Percentiles rank a stretch among this genome's conserved stretches.
Conservation (phyloP, 306 rosid genomes). For the Lathyrus oleraceus region DNA sequence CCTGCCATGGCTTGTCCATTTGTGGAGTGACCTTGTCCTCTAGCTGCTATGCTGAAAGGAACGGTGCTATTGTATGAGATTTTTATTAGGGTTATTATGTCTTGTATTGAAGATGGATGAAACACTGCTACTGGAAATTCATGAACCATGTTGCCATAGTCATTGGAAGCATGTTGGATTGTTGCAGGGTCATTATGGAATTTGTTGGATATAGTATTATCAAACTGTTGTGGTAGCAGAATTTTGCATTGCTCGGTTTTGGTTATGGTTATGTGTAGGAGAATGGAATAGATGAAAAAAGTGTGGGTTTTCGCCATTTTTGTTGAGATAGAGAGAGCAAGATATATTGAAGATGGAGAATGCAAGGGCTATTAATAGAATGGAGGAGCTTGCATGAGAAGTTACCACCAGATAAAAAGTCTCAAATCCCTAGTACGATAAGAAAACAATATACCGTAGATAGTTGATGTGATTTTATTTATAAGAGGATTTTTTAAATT, state of each 20-base stretch:
- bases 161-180: conserved; percentile 53
- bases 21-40: conserved; percentile 75
- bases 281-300: conserved; percentile 28
- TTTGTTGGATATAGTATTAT: conserved; percentile 9
- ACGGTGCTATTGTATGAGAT: conserved; percentile 41
- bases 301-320: conserved; percentile 46
- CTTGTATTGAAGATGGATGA: conserved; percentile 58
- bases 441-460: too few species aligned
- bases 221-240: conserved; percentile 28
- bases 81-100: conserved; percentile 46
- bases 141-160: conserved; percentile 58
- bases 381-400: conserved; percentile 37
- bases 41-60: conserved; percentile 54
- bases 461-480: too few species aligned
- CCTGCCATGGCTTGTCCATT: conserved; percentile 70
- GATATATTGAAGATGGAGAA: background rate
- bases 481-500: too few species aligned
- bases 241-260: conserved; percentile 43
- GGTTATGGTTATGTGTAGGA: conserved; percentile 41
- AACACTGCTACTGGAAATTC: conserved; percentile 59
- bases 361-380: conserved; percentile 22
- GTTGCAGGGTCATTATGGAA: conserved; percentile 55
- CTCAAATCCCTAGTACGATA: too few species aligned
- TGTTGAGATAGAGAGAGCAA: conserved; percentile 14
- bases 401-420: too few species aligned